A percentile compares a stretch with the other conserved stretches of the same genome.
phyloP scores from a whole-genome alignment of 2,329 filamentous ascomycete species.

The Dothistroma septosporum region DNA sequence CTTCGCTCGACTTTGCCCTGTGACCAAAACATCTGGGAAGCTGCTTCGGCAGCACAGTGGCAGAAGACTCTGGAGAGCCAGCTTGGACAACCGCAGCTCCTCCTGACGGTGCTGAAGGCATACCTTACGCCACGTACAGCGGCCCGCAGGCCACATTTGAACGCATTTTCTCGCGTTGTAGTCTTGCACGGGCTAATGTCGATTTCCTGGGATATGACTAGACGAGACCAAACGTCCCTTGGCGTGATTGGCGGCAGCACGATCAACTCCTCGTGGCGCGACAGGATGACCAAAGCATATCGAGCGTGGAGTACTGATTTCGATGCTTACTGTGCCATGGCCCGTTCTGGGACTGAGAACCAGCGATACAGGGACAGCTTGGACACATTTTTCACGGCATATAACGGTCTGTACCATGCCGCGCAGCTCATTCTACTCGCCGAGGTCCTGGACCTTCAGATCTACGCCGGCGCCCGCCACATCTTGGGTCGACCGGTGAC shows the following conservation, averaged over 20 bases:
- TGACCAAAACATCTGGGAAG: constrained; percentile 55
- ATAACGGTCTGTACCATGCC: constrained; percentile 55
- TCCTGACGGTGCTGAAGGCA: constrained; percentile 54
- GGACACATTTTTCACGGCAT: constrained; percentile 46
- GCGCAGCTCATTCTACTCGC: constrained; percentile 55
- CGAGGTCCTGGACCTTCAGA: constrained; percentile 59
- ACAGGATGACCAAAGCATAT: constrained; percentile 52
- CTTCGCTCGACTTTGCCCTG: constrained; percentile 56
- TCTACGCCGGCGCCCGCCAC: constrained; percentile 56
- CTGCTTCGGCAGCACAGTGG: constrained; percentile 52
- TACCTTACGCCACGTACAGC: constrained; percentile 43
- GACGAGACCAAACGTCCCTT: constrained; percentile 59
- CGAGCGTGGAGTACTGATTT: constrained; percentile 58
- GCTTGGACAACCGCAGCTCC: constrained; percentile 26
- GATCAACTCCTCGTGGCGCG: constrained; percentile 42
- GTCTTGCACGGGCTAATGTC: constrained; percentile 61
- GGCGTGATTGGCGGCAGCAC: constrained; percentile 30
- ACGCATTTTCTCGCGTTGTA: constrained; percentile 51
- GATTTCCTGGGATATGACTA: constrained; percentile 58
- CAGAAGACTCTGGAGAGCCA: constrained; percentile 9
- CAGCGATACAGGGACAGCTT: constrained; percentile 26
- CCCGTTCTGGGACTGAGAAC: not conserved
- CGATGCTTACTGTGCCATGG: constrained; percentile 46
- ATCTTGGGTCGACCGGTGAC: constrained; percentile 56
- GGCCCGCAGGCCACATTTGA: constrained; percentile 35